Evolutionary conservation across 2,329 filamentous ascomycete species (phyloP), one percentile per base, ranked within the genome.

Genomic region (Samsoniella hepiali): DNA sequence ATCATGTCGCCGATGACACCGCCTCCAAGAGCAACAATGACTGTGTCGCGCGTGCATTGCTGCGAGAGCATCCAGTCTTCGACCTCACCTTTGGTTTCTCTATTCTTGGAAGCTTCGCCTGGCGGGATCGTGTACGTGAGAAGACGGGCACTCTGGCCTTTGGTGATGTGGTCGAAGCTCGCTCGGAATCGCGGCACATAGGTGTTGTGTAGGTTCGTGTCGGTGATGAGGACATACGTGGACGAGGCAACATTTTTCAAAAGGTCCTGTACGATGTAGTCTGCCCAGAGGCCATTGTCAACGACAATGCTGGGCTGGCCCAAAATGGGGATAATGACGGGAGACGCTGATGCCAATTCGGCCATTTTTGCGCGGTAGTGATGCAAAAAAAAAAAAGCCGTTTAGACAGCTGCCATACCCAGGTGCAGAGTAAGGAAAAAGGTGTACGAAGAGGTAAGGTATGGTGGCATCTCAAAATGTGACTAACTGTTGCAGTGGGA

Each of bases 1-100:
- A 97, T 93, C 90, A 99, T 90, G 76, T 99, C 95, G 38, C 95
- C 95, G 76, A 99, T 97, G 65, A 99, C 95, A 64, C 95, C 95
- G 67, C 95, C 95, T 38, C 95, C 95, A 10, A 99, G 84, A 31
- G 95, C 95, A 74, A 99, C 91, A 64, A 99, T 88, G 67, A 99
- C 91, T 0, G 93, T 97, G 76, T 99, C 95, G 69, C 95, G 85
- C 32, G 93, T 96, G 79, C 95, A 99, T 88, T 89, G 88, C 71
- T 97, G 87, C 68, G 88, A 86, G 64, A 98, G 82, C 86, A 99
- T 89, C 95, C 95, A 99, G 77, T 99, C 95, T 76, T 99, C 95
- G 60, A 99, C 93, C 70, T 94, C 90, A 53, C 90, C 93, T 78
- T 98, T 98, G 59, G 93, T 97, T 74, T 93, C 89, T 67, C 95